phyloP scores from a whole-genome alignment of 495 filamentous ascomycete genomes.

The Pyronema domesticum region DNA sequence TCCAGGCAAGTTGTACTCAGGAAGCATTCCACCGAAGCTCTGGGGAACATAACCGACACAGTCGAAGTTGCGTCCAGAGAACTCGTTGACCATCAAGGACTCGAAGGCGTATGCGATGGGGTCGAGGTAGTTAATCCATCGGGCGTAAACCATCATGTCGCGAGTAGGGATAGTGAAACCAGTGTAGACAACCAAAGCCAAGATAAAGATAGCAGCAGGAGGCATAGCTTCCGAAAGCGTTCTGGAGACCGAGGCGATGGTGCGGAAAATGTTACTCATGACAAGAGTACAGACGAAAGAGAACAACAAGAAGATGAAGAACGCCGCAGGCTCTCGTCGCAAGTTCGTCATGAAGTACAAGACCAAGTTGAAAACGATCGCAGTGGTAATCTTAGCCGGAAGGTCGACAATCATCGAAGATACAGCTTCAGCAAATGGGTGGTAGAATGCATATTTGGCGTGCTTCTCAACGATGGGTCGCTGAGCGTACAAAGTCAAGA shows the following conservation, averaged over 20 bases:
- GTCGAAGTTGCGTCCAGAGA: slow-evolving; percentile 42
- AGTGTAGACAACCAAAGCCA: slow-evolving; percentile 71
- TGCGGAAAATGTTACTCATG: slow-evolving; percentile 72
- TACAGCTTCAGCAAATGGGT: slow-evolving; percentile 72
- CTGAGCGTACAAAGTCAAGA: slow-evolving; percentile 70
- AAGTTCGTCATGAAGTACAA: slow-evolving; percentile 81
- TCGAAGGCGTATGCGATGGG: slow-evolving; percentile 80
- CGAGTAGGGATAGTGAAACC: slow-evolving; percentile 67
- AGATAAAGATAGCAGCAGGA: slow-evolving; percentile 63
- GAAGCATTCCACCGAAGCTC: slow-evolving; percentile 22
- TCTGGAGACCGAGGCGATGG: slow-evolving; percentile 60
- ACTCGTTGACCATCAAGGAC: slow-evolving; percentile 80
- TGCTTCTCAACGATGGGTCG: slow-evolving; percentile 89
- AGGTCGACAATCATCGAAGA: slow-evolving; percentile 68
- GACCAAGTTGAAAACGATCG: slow-evolving; percentile 43
- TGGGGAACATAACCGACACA: slow-evolving; percentile 48
- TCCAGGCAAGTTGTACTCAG: slow-evolving; percentile 28
- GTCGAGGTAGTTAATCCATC: slow-evolving; percentile 77
- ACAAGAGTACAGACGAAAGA: slow-evolving; percentile 45
- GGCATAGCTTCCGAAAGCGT: slow-evolving; percentile 72
- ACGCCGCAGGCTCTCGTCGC: slow-evolving; percentile 56
- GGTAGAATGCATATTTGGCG: slow-evolving; percentile 73
- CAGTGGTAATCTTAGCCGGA: slow-evolving; percentile 38
- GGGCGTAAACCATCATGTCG: slow-evolving; percentile 67
- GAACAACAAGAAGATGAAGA: slow-evolving; percentile 65